Evolutionary conservation across 305 asterid genomes (phyloP).

Genomic region (Fraxinus dipetala): DNA sequence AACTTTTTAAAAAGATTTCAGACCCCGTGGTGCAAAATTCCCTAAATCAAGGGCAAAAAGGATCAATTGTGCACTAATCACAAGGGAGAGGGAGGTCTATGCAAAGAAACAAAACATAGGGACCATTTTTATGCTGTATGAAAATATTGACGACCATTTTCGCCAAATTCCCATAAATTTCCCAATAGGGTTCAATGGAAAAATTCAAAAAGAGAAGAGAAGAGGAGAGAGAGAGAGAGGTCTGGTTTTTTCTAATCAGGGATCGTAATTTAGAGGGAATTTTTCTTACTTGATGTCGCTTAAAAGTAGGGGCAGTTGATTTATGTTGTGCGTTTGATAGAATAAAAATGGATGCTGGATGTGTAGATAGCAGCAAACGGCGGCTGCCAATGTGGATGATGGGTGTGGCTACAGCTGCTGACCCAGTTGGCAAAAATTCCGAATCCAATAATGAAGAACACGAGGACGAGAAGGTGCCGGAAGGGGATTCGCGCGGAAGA

Average conservation of each 20-base stretch:
- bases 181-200: neutral
- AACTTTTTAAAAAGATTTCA: neutral
- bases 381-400: slow-evolving; percentile 8
- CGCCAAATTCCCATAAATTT: neutral
- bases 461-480: neutral
- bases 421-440: neutral
- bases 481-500: neutral
- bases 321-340: neutral
- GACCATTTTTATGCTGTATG: neutral
- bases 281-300: neutral
- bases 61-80: neutral
- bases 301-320: neutral
- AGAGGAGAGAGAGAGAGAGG: neutral
- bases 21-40: neutral
- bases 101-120: neutral
- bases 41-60: neutral
- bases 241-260: neutral
- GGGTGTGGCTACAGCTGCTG: neutral
- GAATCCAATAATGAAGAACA: neutral
- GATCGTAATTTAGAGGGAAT: neutral
- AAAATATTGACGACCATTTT: neutral
- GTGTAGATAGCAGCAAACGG: slow-evolving; percentile 1
- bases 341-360: slow-evolving; percentile 1
- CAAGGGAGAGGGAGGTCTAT: neutral
- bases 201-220: neutral